A percentile compares a stretch with the other conserved stretches of the same genome.
phyloP scores from a whole-genome alignment of 2,329 filamentous ascomycete genomes.

The Colletotrichum tropicicola region DNA sequence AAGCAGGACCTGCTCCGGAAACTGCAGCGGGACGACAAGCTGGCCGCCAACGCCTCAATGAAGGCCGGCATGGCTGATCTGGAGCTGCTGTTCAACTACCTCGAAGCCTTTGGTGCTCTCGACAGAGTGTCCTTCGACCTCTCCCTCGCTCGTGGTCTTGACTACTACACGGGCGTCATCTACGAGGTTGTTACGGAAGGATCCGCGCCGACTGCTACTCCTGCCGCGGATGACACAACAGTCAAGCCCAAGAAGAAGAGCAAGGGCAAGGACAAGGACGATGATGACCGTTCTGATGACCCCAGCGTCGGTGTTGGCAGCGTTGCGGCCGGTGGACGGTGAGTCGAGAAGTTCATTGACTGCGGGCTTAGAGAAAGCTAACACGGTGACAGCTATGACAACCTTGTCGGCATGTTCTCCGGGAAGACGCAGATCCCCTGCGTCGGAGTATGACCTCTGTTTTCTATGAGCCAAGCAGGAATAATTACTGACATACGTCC shows the following conservation, averaged over 20 bases:
- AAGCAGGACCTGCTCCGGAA: constrained; percentile 77
- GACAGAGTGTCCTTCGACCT: constrained; percentile 88
- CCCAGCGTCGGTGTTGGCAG: constrained; percentile 86
- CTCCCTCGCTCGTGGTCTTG: constrained; percentile 87
- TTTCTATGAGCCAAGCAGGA: not conserved
- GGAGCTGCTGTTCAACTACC: constrained; percentile 81
- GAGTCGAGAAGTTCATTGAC: constrained; percentile 47
- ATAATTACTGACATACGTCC: constrained; percentile 58
- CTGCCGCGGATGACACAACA: constrained; percentile 43
- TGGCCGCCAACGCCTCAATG: constrained; percentile 77
- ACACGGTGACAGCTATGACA: constrained; percentile 82
- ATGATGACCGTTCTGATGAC: constrained; percentile 77
- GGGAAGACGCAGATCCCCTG: constrained; percentile 88
- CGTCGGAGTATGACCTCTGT: constrained; percentile 63
- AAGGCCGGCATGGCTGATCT: constrained; percentile 85
- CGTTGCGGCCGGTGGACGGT: constrained; percentile 75
- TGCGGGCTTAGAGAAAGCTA: not conserved
- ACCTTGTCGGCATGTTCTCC: constrained; percentile 93
- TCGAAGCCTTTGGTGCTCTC: constrained; percentile 78
- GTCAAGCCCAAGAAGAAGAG: constrained; percentile 55
- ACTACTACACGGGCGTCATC: constrained; percentile 85
- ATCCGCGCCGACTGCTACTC: constrained; percentile 64
- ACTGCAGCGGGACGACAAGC: constrained; percentile 71
- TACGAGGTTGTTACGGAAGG: constrained; percentile 89
- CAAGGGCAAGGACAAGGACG: constrained; percentile 62